A percentile compares a stretch with the other conserved stretches of the same genome.
Conservation (phyloP, 768 basidiomycete genomes). For the Amanita molliuscula region DNA sequence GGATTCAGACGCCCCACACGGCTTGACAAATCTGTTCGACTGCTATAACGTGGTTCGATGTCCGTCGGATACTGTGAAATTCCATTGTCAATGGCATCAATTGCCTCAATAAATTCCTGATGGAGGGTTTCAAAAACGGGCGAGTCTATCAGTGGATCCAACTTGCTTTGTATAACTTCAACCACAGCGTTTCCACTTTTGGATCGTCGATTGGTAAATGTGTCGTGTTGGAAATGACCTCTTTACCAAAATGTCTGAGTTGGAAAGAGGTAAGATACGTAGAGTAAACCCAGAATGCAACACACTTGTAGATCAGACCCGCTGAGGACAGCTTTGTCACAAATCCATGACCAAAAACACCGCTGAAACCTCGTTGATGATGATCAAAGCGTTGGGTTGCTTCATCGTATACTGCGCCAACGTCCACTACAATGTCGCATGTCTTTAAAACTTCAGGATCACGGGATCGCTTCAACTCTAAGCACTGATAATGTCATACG, state of each 20-base stretch:
- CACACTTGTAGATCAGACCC: conserved; percentile 92
- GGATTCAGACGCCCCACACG: conserved; percentile 84
- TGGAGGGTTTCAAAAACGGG: not conserved
- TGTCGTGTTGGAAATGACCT: conserved; percentile 62
- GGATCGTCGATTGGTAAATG: conserved; percentile 42
- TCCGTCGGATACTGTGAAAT: conserved; percentile 70
- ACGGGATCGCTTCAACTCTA: conserved; percentile 62
- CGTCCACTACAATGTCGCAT: conserved; percentile 94
- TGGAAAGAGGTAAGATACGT: conserved; percentile 3
- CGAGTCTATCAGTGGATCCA: not conserved
- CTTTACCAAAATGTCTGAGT: conserved; percentile 76
- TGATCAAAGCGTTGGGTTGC: conserved; percentile 80
- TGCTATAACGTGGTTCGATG: conserved; percentile 60
- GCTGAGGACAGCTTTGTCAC: conserved; percentile 86
- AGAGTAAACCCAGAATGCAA: not conserved
- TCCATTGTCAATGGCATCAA: conserved; percentile 95
- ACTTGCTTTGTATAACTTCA: conserved; percentile 77
- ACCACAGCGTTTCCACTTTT: conserved; percentile 67
- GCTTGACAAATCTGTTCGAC: conserved; percentile 73
- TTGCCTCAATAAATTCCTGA: conserved; percentile 87
- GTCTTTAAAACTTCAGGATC: conserved; percentile 61
- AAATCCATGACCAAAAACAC: conserved; percentile 84
- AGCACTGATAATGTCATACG: not conserved
- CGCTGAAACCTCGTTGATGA: conserved; percentile 88
- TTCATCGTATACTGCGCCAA: conserved; percentile 87